Percentiles rank a stretch among this genome's conserved stretches.
phyloP scores from a whole-genome alignment of 768 basidiomycete species.

The Sistotremastrum niveocremeum region DNA sequence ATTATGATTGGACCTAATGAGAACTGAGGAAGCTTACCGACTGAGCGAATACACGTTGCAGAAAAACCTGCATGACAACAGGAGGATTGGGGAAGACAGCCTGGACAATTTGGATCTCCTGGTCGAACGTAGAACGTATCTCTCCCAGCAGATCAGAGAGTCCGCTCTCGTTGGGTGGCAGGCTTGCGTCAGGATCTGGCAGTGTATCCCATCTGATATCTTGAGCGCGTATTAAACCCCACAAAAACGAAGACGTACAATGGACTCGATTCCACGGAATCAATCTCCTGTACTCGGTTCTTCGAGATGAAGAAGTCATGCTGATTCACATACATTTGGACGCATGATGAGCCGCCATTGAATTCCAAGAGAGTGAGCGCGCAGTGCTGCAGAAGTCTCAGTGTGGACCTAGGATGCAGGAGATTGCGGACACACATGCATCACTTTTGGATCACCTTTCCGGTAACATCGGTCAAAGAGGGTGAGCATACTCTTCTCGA shows the following conservation, averaged over 20 bases:
- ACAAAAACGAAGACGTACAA: slow-evolving; percentile 27
- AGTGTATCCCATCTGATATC: slow-evolving; percentile 62
- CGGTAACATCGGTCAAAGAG: slow-evolving; percentile 93
- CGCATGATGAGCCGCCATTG: slow-evolving; percentile 92
- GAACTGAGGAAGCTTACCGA: slow-evolving; percentile 42
- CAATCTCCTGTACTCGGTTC: slow-evolving; percentile 64
- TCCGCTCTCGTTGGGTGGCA: slow-evolving; percentile 72
- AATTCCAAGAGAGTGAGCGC: slow-evolving; percentile 95
- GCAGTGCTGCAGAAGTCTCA: slow-evolving; percentile 64
- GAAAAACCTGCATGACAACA: slow-evolving; percentile 94
- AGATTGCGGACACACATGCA: slow-evolving; percentile 55
- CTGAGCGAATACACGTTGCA: slow-evolving; percentile 96
- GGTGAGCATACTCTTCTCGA: slow-evolving; percentile 96
- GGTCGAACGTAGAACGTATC: slow-evolving; percentile 82
- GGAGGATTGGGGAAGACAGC: slow-evolving; percentile 96
- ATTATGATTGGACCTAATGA: not conserved
- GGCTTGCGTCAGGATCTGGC: slow-evolving; percentile 61
- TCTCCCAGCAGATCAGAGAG: slow-evolving; percentile 70
- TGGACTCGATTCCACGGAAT: slow-evolving; percentile 38
- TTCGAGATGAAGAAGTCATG: slow-evolving; percentile 94
- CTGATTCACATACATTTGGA: slow-evolving; percentile 98
- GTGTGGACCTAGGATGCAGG: slow-evolving; percentile 2
- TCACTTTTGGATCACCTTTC: slow-evolving; percentile 97
- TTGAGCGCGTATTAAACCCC: not conserved
- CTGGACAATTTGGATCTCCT: slow-evolving; percentile 95